Evolutionary conservation across 2,329 filamentous ascomycete species (phyloP).

Genomic region (Aspergillus hiratsukae): DNA sequence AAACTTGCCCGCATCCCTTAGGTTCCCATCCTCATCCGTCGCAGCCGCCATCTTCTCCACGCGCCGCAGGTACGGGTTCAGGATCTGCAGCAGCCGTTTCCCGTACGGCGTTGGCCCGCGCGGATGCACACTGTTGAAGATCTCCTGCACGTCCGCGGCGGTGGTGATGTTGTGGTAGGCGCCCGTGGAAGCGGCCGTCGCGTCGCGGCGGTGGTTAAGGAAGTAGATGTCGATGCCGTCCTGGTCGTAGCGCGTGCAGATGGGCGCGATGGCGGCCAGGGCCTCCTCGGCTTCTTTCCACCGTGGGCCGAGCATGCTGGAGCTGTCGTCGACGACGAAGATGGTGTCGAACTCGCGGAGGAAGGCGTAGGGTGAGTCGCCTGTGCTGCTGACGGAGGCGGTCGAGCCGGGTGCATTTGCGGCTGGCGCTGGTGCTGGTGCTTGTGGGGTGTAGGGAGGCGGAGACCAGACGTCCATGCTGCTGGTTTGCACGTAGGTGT

Average conservation of each 20-base stretch:
- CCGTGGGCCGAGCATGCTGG: constrained; percentile 71
- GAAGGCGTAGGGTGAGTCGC: constrained; percentile 69
- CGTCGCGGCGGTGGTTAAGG: constrained; percentile 60
- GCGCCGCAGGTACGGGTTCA: constrained; percentile 64
- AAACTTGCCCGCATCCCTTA: constrained; percentile 24
- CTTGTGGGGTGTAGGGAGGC: constrained; percentile 13
- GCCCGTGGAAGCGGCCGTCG: constrained; percentile 39
- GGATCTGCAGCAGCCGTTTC: constrained; percentile 63
- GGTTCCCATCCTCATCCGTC: constrained; percentile 31
- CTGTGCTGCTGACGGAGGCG: constrained; percentile 24
- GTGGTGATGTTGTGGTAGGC: constrained; percentile 63
- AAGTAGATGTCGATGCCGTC: constrained; percentile 93
- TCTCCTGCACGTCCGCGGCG: constrained; percentile 54
- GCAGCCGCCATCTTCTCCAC: constrained; percentile 44
- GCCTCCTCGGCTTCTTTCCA: constrained; percentile 73
- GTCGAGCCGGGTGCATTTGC: neutral
- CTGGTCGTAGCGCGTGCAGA: constrained; percentile 72
- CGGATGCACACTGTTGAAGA: constrained; percentile 68
- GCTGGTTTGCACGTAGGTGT: neutral
- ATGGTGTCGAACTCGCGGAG: constrained; percentile 77
- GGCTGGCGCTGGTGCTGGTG: constrained; percentile 19
- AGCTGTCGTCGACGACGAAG: constrained; percentile 89
- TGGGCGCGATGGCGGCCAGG: constrained; percentile 69
- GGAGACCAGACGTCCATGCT: constrained; percentile 13
- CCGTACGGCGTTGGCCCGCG: constrained; percentile 70